Base-by-base conservation (phyloP, 768 basidiomycete genomes). In the Termitomyces sp. region DNA sequence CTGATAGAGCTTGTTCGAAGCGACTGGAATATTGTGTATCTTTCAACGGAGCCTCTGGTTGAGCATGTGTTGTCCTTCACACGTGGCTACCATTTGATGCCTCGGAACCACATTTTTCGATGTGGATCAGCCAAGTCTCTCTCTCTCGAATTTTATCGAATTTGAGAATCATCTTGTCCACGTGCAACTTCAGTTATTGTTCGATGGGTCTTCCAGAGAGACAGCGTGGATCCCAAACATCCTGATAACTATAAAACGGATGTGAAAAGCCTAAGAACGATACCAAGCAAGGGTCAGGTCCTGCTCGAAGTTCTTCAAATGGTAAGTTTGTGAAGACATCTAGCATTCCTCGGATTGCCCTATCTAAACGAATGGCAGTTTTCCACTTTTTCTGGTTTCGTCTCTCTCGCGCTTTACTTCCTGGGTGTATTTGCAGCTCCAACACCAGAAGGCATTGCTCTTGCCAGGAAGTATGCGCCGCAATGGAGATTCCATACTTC, bases 401-500 rank as follows among this genome's bases (percentile, higher is more conserved):
- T 60, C 32, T 48, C 45, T 33, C 42, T 60, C 32, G 46, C 43
- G 4, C 25, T 50, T 56, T 18, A 2, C 29, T 15, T 5, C 13
- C 33, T 35, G 13, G 13, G 33, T 15, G 33, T 15, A 5, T 39
- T 53, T 25, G 52, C 56, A 36, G 56, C 59, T 3, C 59, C 59
- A 15, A 56, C 59, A 16, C 52, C 56, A 1, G 56, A 54, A 13
- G 49, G 53, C 40, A 54, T 60, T 33, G 52, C 59, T 12, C 56
- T 60, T 12, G 53, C 59, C 13, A 54, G 47, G 29, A 56, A 54
- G 29, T 60, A 60, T 25, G 59, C 59, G 1, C 59, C 56, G 4
- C 53, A 57, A 49, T 57, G 49, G 53, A 50, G 53, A 51, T 60
- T 60, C 53, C 59, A 60, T 31, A 45, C 52, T 25, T 54, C 55